phyloP scores from a whole-genome alignment of 2,329 filamentous ascomycete genomes.

The Hypocreales sp. region DNA sequence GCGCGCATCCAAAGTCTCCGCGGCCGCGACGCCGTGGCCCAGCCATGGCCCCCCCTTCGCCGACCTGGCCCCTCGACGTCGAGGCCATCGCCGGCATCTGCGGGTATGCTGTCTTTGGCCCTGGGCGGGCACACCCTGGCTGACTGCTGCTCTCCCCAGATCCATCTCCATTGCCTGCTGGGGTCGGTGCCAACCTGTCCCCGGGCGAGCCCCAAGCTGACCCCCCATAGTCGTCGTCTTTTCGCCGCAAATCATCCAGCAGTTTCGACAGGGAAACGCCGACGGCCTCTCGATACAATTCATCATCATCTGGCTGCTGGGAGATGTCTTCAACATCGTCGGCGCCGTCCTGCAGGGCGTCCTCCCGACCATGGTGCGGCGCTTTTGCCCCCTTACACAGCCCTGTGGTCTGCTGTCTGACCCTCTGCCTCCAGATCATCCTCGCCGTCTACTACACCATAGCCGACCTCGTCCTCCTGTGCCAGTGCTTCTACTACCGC shows the following conservation, averaged over 20 bases:
- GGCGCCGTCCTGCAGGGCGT: conserved; percentile 87
- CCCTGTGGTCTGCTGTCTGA: too few relatives aligned
- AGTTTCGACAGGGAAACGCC: conserved; percentile 71
- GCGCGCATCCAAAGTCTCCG: too few relatives aligned
- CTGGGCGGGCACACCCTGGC: neutral
- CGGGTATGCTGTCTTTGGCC: conserved; percentile 37
- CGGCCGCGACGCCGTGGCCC: too few relatives aligned
- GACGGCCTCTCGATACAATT: conserved; percentile 86
- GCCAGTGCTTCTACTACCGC: conserved; percentile 90
- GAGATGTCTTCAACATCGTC: conserved; percentile 93
- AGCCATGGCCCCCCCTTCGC: conserved; percentile 38
- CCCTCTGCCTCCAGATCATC: conserved; percentile 43
- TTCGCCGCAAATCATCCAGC: conserved; percentile 91
- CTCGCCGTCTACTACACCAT: conserved; percentile 90
- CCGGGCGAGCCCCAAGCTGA: conserved; percentile 1
- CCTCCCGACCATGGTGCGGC: conserved; percentile 68
- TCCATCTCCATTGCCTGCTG: conserved; percentile 95
- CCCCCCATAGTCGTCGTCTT: conserved; percentile 68
- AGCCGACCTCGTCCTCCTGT: conserved; percentile 74
- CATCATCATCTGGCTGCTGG: conserved; percentile 80
- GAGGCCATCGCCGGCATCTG: conserved; percentile 87
- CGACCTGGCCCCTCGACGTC: conserved; percentile 58
- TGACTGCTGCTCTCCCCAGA: conserved; percentile 24
- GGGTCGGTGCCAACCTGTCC: conserved; percentile 22
- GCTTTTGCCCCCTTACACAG: too few relatives aligned